These are phyloP conservation scores for Aegilops speltoides DNA, from an alignment of 176 grass and related monocot species.

Conservation along the genomic window DNA sequence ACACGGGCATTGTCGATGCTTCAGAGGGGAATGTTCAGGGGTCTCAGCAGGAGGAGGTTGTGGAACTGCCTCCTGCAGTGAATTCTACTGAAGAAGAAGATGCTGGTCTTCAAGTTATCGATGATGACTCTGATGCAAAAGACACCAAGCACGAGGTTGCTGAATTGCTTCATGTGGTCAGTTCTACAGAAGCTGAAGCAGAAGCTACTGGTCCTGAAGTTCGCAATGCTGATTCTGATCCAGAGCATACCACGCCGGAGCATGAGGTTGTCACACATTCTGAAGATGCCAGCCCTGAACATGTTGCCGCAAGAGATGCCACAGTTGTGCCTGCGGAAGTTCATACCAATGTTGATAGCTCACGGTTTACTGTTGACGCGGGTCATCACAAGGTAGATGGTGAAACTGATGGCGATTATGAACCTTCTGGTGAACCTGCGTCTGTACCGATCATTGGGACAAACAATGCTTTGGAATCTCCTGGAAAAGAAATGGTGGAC, in stretches of 20 bases:
- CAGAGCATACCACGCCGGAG: neutral
- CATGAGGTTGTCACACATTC: neutral
- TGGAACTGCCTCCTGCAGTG: neutral
- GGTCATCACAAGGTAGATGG: neutral
- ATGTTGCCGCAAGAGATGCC: neutral
- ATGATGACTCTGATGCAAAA: neutral
- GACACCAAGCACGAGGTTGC: neutral
- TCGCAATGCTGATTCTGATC: neutral
- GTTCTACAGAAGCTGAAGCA: neutral
- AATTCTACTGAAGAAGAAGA: neutral
- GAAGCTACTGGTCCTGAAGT: neutral
- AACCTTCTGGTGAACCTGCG: conserved; percentile 1
- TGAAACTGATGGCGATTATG: neutral
- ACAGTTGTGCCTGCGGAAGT: neutral
- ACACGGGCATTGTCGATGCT: neutral
- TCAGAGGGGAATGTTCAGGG: neutral
- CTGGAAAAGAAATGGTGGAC: conserved; percentile 22
- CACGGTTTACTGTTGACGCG: neutral
- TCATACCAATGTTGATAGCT: neutral
- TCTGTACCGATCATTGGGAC: neutral
- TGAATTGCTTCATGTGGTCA: neutral
- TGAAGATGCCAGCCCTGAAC: conserved; percentile 2
- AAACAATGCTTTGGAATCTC: neutral
- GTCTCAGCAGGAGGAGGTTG: neutral
- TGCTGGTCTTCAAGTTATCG: neutral